Percentiles rank a stretch among this genome's conserved stretches.
These are phyloP conservation scores for Colletotrichum falcatum DNA, from an alignment of 2,329 filamentous ascomycete genomes.

Conservation along the genomic window DNA sequence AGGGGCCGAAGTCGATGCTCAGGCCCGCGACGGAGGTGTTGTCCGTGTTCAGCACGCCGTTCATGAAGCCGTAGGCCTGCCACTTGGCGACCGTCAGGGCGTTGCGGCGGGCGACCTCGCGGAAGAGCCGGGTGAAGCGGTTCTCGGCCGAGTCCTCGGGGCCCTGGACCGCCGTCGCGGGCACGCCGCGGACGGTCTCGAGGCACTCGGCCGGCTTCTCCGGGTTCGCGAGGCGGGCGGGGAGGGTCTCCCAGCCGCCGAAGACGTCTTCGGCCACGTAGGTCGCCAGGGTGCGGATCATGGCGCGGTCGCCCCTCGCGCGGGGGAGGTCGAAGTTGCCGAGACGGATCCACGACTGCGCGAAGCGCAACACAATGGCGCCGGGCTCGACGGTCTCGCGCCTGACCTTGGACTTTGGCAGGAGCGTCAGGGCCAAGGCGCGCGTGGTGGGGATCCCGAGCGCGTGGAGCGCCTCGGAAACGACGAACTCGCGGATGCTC, in stretches of 20 bases:
- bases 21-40: slow-evolving; percentile 93
- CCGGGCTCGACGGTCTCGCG: slow-evolving; percentile 89
- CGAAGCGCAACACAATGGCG: slow-evolving; percentile 92
- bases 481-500: slow-evolving; percentile 93
- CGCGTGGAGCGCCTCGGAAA: slow-evolving; percentile 89
- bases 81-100: slow-evolving; percentile 90
- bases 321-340: slow-evolving; percentile 97
- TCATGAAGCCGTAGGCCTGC: slow-evolving; percentile 99
- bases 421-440: slow-evolving; percentile 83
- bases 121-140: slow-evolving; percentile 86
- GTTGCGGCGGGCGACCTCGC: slow-evolving; percentile 87
- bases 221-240: slow-evolving; percentile 67
- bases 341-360: slow-evolving; percentile 89
- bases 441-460: slow-evolving; percentile 88
- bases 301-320: slow-evolving; percentile 79
- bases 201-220: slow-evolving; percentile 60
- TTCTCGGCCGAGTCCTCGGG: slow-evolving; percentile 79
- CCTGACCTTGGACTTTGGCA: slow-evolving; percentile 78
- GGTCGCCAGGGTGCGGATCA: slow-evolving; percentile 80
- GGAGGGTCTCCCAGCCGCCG: slow-evolving; percentile 86
- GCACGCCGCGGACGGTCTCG: slow-evolving; percentile 63
- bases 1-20: slow-evolving; percentile 94
- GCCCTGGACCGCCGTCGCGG: slow-evolving; percentile 73
- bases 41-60: slow-evolving; percentile 97
- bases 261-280: slow-evolving; percentile 92